These are phyloP conservation scores for Globisporangium megalacanthum DNA, from an alignment of 352 stramenopile species.

Conservation along the genomic window DNA sequence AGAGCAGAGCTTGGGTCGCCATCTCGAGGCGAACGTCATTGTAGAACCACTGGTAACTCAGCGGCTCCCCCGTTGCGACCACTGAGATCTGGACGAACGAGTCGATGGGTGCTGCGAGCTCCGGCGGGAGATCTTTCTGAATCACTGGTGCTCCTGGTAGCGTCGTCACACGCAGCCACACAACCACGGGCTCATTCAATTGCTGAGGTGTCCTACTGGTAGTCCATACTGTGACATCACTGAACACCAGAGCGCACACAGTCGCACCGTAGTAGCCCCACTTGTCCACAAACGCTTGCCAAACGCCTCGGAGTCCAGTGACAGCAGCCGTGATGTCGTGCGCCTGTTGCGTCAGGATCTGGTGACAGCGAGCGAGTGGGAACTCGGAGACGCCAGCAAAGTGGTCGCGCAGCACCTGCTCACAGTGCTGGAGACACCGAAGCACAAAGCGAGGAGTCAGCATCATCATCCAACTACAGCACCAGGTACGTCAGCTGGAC, in stretches of 20 bases:
- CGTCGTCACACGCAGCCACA: too few species aligned
- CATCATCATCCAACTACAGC: too few species aligned
- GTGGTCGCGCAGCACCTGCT: conserved; percentile 34
- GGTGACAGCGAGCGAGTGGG: conserved; percentile 32
- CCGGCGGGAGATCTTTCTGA: conserved; percentile 32
- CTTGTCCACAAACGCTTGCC: conserved; percentile 45
- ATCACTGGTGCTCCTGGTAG: conserved; percentile 31
- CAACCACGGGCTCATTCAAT: too few species aligned
- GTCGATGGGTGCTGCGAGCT: conserved; percentile 32
- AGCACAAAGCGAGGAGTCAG: not conserved
- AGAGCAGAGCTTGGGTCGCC: conserved; percentile 40
- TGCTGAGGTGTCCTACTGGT: too few species aligned
- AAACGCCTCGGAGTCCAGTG: conserved; percentile 26
- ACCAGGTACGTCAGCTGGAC: not conserved
- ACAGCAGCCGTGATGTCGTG: conserved; percentile 12
- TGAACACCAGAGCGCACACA: not conserved
- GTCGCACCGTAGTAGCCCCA: conserved; percentile 55
- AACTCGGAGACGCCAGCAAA: conserved; percentile 67
- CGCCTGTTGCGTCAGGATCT: conserved; percentile 10
- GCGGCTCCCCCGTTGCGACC: conserved; percentile 55
- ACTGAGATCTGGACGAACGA: conserved; percentile 45
- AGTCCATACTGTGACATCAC: too few species aligned
- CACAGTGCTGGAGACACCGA: conserved; percentile 30
- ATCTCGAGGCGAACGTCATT: conserved; percentile 24
- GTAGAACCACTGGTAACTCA: conserved; percentile 62